Base-by-base conservation (phyloP, 345 rosid genomes). In the Brassica incana region DNA sequence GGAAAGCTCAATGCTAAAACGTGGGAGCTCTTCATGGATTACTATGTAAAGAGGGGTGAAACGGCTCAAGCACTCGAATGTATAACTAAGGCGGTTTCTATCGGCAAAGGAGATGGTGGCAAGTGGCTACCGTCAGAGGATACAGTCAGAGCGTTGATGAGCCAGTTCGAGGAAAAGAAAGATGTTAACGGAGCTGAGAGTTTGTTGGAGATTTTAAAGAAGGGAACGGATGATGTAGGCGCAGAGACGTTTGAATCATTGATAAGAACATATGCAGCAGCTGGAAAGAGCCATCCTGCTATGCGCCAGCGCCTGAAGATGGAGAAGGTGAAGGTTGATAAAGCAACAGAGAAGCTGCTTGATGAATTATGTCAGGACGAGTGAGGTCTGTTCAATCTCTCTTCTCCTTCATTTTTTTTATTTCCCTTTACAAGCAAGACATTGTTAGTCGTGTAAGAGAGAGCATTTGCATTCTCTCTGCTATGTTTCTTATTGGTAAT, bases 121-220 rank as follows among this genome's bases (percentile, higher is more conserved):
- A 90, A 88, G 80, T 95, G 99, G 98, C 76, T 85, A 48, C 99
- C 98, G 0, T 83, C 95, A 30, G 74, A 88, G 59, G 93, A 89
- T 67, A 84, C 78, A 11, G 67, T 88, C 67, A 64, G 74, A 23
- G 77, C 83, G 65, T 75, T 95, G 84, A 89, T 95, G 95, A 83
- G 65, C 33, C 85, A 84, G 67, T 95, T 90, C 67, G 97, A 90
- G 87, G 77, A 84, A 74, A 86, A 79, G 70, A 89, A 86, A 69
- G 91, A 95, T 85, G 97, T 91, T 8, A 90, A 88, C 69, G 93
- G 98, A 54, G 97, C 97, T 20, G 98, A 95, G 83, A 87, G 80
- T 36, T 86, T 91, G 73, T 8, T 91, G 48, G 92, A 88, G 80
- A 83, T 90, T 66, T 77, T 95, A 82, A 89, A 90, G 90, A 91